Evolutionary conservation across 169 alveolate genomes (phyloP).

Genomic region (Eimeria sp.): DNA sequence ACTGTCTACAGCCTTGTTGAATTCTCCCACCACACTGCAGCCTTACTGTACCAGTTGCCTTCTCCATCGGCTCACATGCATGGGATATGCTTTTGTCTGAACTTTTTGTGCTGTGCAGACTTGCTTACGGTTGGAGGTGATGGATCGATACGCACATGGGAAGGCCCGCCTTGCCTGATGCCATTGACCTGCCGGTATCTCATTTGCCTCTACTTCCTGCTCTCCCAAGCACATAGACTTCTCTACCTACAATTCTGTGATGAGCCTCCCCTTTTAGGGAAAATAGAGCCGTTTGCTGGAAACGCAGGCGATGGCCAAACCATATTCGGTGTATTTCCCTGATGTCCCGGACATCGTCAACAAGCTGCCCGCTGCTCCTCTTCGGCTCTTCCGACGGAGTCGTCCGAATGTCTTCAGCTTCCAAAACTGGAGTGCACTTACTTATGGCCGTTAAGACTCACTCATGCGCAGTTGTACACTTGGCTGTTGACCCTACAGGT

Average conservation of each 20-base stretch:
- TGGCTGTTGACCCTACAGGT: slow-evolving; percentile 73
- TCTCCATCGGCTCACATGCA: not conserved
- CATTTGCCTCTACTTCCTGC: not conserved
- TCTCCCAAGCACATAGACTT: not conserved
- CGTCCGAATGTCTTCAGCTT: slow-evolving; percentile 21
- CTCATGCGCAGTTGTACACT: slow-evolving; percentile 14
- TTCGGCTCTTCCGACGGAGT: slow-evolving; percentile 62
- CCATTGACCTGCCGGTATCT: slow-evolving; percentile 56
- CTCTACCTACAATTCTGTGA: not conserved
- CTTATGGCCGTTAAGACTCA: slow-evolving; percentile 59
- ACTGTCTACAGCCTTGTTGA: not conserved
- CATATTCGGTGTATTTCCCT: slow-evolving; percentile 36
- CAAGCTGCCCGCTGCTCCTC: not conserved
- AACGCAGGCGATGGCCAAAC: slow-evolving; percentile 32
- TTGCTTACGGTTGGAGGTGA: slow-evolving; percentile 55
- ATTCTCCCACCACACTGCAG: not conserved
- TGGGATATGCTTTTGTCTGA: not conserved
- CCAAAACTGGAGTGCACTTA: slow-evolving; percentile 4
- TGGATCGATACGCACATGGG: slow-evolving; percentile 59
- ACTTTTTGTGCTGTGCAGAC: not conserved
- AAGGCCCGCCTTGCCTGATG: slow-evolving; percentile 55
- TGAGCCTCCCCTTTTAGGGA: not conserved
- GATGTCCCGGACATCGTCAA: not conserved
- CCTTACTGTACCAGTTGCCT: not conserved
- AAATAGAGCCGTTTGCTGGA: not conserved